Percentiles rank a stretch among this genome's conserved stretches.
Conservation (phyloP, 768 basidiomycete genomes). For the Tulasnella sp. region DNA sequence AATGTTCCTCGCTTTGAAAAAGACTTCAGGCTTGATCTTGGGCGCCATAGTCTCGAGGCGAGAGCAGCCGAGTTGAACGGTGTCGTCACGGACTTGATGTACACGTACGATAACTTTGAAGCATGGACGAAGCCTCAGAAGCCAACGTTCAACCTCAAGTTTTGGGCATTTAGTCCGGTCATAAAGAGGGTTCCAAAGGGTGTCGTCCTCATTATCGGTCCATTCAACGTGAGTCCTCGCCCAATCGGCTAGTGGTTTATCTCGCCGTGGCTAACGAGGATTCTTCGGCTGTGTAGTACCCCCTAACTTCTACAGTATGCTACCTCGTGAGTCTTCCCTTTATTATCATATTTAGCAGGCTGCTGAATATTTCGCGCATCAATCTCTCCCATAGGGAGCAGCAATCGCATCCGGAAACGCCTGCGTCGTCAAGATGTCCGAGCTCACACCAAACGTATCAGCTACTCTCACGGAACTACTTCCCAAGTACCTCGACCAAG, state of each 20-base stretch:
- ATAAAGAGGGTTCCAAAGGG: constrained; percentile 42
- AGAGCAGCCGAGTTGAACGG: constrained; percentile 55
- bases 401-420: constrained; percentile 76
- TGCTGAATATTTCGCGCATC: background rate
- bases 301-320: constrained; percentile 50
- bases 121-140: constrained; percentile 65
- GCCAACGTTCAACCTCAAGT: constrained; percentile 38
- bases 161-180: background rate
- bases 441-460: constrained; percentile 50
- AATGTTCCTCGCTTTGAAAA: constrained; percentile 54
- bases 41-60: constrained; percentile 52
- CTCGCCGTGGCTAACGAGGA: background rate
- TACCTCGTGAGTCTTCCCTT: constrained; percentile 29
- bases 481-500: constrained; percentile 65
- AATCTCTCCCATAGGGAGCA: constrained; percentile 31
- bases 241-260: background rate
- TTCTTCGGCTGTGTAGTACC: constrained; percentile 56
- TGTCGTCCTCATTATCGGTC: constrained; percentile 26
- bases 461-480: constrained; percentile 57
- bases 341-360: background rate
- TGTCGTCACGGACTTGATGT: constrained; percentile 46
- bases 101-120: constrained; percentile 54
- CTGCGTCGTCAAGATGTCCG: constrained; percentile 68
- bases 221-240: constrained; percentile 27
- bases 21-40: constrained; percentile 54